A percentile compares a stretch with the other conserved stretches of the same genome.
Conservation (phyloP, 2,329 filamentous ascomycete genomes). For the Hymenoscyphus infarciens region DNA sequence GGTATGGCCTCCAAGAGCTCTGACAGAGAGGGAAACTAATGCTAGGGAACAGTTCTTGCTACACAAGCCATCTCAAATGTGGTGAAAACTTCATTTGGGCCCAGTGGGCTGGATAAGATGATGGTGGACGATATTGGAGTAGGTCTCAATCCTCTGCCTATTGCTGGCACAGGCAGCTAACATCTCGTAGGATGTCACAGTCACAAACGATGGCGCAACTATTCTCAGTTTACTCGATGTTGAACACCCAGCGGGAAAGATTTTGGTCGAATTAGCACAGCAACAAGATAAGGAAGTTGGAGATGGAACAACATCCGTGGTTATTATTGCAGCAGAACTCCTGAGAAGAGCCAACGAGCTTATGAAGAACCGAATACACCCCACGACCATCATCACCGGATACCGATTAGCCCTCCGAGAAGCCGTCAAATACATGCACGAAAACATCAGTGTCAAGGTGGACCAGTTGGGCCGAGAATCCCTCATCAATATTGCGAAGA, state of each 20-base stretch:
- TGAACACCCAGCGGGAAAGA: constrained; percentile 97
- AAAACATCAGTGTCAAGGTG: constrained; percentile 95
- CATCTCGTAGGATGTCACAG: constrained; percentile 76
- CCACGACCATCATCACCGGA: constrained; percentile 97
- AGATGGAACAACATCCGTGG: constrained; percentile 96
- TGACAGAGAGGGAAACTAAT: constrained; percentile 18
- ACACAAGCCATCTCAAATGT: constrained; percentile 98
- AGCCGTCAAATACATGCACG: constrained; percentile 97
- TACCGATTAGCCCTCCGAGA: constrained; percentile 94
- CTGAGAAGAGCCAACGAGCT: constrained; percentile 92
- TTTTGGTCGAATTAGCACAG: constrained; percentile 93
- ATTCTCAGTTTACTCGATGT: constrained; percentile 94
- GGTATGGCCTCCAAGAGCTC: constrained; percentile 47
- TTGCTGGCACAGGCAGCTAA: constrained; percentile 22
- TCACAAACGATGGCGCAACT: constrained; percentile 97
- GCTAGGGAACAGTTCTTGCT: constrained; percentile 64
- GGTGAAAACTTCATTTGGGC: constrained; percentile 97
- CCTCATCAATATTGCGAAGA: constrained; percentile 92
- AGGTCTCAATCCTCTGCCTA: constrained; percentile 37
- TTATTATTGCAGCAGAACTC: constrained; percentile 94
- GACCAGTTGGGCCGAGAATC: constrained; percentile 87
- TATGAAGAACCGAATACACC: constrained; percentile 99
- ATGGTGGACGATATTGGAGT: constrained; percentile 99
- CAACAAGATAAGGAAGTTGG: constrained; percentile 99
- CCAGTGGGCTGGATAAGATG: constrained; percentile 98